Evolutionary conservation across 1,284 basidiomycete species (phyloP), one percentile per base, ranked within the genome.

Genomic region (Fomitopsis schrenkii): DNA sequence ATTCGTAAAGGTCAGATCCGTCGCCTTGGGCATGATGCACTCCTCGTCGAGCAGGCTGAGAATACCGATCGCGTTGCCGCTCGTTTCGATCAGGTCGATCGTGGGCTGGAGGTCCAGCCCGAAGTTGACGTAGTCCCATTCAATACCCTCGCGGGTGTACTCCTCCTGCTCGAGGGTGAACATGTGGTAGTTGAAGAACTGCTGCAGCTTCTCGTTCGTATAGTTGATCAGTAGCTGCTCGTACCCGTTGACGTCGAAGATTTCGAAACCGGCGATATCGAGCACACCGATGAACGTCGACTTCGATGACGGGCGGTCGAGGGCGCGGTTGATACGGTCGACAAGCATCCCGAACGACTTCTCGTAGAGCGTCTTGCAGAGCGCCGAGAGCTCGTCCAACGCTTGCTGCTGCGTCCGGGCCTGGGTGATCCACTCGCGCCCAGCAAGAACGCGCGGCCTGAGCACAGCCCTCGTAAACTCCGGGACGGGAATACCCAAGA

Each of bases 101-200:
- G 97, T 99, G 0, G 97, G 97, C 74, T 99, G 97, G 8, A 99
- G 80, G 74, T 99, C 97, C 54, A 98, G 83, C 17, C 97, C 97
- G 74, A 99, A 99, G 78, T 99, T 98, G 77, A 98, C 91, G 72
- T 97, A 98, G 72, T 97, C 91, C 97, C 97, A 99, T 64, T 97
- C 90, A 74, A 99, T 99, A 48, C 91, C 91, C 74, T 99, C 97
- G 30, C 97, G 87, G 14, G 94, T 86, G 76, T 99, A 99, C 76
- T 99, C 97, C 73, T 99, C 97, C 75, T 99, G 97, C 79, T 99
- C 97, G 44, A 99, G 86, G 14, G 98, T 95, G 75, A 99, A 99
- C 97, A 99, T 99, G 76, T 99, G 97, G 75, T 98, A 95, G 72
- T 99, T 99, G 85, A 98, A 98, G 79, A 96, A 97, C 72, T 96